Conservation (phyloP, 176 grass and related monocot genomes). For the bread wheat (Triticum aestivum) region DNA sequence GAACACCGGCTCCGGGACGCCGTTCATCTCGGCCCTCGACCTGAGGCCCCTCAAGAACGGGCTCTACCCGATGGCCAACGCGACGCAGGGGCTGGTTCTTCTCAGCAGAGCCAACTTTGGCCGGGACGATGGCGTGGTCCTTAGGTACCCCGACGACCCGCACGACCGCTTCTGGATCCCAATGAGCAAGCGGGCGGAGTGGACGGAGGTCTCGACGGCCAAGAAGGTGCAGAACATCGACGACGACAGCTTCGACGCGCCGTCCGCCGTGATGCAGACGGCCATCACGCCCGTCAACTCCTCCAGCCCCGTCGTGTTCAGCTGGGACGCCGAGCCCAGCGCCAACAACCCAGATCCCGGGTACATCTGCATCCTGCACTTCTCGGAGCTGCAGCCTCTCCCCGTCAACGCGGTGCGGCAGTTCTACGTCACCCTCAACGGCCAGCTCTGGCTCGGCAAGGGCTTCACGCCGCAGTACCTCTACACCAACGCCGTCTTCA, state of each 20-base stretch:
- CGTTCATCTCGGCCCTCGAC: constrained; percentile 61
- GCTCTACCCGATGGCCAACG: constrained; percentile 25
- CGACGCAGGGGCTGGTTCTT: constrained; percentile 31
- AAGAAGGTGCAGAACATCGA: background rate
- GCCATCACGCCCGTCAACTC: constrained; percentile 40
- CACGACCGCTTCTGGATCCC: constrained; percentile 34
- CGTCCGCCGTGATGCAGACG: constrained; percentile 59
- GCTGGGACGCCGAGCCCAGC: background rate
- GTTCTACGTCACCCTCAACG: constrained; percentile 47
- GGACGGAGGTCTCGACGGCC: constrained; percentile 31
- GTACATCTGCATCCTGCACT: constrained; percentile 27
- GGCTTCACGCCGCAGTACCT: constrained; percentile 12
- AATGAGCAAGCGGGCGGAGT: background rate
- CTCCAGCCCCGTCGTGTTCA: constrained; percentile 38
- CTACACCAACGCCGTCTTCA: background rate
- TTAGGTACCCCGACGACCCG: constrained; percentile 50
- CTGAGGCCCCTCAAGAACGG: constrained; percentile 45
- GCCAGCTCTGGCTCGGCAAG: background rate
- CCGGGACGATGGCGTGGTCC: background rate
- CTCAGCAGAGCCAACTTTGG: constrained; percentile 32
- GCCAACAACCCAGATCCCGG: background rate
- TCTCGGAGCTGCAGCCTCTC: constrained; percentile 41
- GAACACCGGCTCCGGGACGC: constrained; percentile 55
- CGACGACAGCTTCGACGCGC: background rate
- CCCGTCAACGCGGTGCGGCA: constrained; percentile 11